Base-by-base conservation (phyloP, 768 basidiomycete species). In the Cystobasidium tubakii region DNA sequence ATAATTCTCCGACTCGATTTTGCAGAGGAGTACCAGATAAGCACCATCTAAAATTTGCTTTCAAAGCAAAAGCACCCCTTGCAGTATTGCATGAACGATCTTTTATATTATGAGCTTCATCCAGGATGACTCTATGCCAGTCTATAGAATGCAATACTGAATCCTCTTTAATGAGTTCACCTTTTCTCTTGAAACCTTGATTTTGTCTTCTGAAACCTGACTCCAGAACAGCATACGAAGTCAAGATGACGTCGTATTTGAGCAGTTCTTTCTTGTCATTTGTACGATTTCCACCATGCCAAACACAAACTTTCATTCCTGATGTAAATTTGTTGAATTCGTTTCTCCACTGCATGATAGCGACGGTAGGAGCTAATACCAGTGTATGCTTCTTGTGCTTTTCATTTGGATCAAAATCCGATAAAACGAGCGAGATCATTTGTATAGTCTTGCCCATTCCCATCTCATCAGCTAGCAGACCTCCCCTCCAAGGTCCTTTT, bases 391-490 rank as follows among this genome's bases (percentile, higher is more conserved):
- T 89, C 74, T 84, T 82, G 29, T 77, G 72, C 27, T 36, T 50
- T 23, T 74, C 57, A 21, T 75, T 71, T 66, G 31, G 25, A 42
- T 75, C 36, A 62, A 85, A 80, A 78, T 93, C 91, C 0, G 89
- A 87, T 3, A 94, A 87, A 43, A 99, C 84, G 44, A 98, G 84
- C 0, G 93, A 86, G 63, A 99, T 94, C 76, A 93, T 92, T 80
- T 99, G 96, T 74, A 99, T 98, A 0, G 95, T 99, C 82, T 93
- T 92, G 17, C 90, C 90, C 91, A 93, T 92, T 23, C 90, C 89
- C 91, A 92, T 92, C 82, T 92, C 91, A 77, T 92, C 66, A 54
- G 74, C 74, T 3, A 74, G 75, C 23, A 71, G 46, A 27, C 95
- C 96, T 43, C 95, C 96, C 62, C 84, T 83, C 91, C 94, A 98